Percentiles rank a stretch among this genome's conserved stretches.
phyloP scores from a whole-genome alignment of 805 yeast genomes.

The Sugiyamaella mastotermitis region DNA sequence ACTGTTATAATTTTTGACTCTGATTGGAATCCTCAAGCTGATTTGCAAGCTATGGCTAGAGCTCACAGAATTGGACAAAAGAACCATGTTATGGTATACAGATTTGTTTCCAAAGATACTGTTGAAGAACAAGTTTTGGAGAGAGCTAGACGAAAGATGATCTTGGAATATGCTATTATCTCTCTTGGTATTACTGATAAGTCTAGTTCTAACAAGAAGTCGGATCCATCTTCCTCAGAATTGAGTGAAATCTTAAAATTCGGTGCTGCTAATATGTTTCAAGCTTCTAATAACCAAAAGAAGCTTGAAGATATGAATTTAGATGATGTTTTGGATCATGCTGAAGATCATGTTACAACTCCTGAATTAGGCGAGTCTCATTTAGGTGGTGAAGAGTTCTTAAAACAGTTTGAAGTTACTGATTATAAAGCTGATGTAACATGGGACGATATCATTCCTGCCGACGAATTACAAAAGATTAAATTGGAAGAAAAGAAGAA shows the following conservation, averaged over 20 bases:
- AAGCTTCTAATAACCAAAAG: constrained; percentile 90
- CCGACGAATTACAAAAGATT: constrained; percentile 78
- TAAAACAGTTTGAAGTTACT: constrained; percentile 95
- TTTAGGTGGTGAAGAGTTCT: constrained; percentile 95
- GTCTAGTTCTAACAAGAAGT: constrained; percentile 43
- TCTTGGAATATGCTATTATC: constrained; percentile 94
- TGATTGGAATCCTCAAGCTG: constrained; percentile 99
- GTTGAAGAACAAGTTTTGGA: constrained; percentile 97
- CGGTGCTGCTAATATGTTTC: constrained; percentile 98
- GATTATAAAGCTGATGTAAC: constrained; percentile 97
- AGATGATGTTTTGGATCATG: constrained; percentile 93
- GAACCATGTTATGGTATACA: constrained; percentile 93
- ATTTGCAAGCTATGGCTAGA: constrained; percentile 98
- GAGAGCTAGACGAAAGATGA: constrained; percentile 96
- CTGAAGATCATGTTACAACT: constrained; percentile 94
- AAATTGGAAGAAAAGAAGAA: constrained; percentile 88
- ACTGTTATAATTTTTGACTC: constrained; percentile 97
- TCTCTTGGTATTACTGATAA: constrained; percentile 91
- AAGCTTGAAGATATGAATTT: constrained; percentile 90
- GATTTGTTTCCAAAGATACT: constrained; percentile 97
- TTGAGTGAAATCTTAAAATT: constrained; percentile 89
- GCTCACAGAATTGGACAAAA: constrained; percentile 99
- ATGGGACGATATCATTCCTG: constrained; percentile 99
- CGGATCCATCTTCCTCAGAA: constrained; percentile 81
- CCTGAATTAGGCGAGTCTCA: constrained; percentile 98